Evolutionary conservation across 805 yeast species (phyloP).

Genomic region (Lachancea lanzarotensis): DNA sequence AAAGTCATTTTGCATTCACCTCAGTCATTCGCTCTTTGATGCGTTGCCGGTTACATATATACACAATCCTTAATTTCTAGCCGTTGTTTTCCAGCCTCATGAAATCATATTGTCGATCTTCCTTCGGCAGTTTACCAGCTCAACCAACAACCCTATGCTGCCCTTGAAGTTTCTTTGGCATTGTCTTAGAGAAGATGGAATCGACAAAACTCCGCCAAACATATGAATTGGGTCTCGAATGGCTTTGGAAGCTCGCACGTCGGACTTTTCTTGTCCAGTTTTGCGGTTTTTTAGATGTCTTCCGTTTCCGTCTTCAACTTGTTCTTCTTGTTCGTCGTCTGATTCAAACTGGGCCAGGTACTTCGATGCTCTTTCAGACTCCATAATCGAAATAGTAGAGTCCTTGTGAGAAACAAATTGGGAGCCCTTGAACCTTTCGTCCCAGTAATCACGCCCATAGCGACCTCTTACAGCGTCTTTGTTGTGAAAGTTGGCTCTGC

Average conservation of each 20-base stretch:
- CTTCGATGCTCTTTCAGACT: not conserved
- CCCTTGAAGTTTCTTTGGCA: conserved; percentile 25
- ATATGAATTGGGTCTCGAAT: conserved; percentile 24
- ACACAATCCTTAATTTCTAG: not conserved
- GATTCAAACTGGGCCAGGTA: not conserved
- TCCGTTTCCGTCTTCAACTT: not conserved
- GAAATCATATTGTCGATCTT: conserved; percentile 7
- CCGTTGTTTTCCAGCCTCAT: not conserved
- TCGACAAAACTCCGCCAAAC: conserved; percentile 28
- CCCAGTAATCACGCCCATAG: conserved; percentile 32
- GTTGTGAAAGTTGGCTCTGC: conserved; percentile 30
- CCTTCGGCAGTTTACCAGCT: conserved; percentile 20
- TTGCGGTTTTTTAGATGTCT: not conserved
- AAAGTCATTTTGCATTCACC: conserved; percentile 6
- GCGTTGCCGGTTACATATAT: not conserved
- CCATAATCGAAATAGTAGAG: not conserved
- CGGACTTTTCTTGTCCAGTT: not conserved
- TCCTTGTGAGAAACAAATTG: conserved; percentile 9
- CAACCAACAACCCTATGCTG: conserved; percentile 16
- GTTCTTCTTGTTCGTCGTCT: not conserved
- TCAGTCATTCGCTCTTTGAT: conserved; percentile 5
- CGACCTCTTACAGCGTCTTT: conserved; percentile 28
- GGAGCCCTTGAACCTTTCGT: conserved; percentile 24
- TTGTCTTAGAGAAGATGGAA: conserved; percentile 24
- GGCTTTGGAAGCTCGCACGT: not conserved